phyloP scores from a whole-genome alignment of 2,329 filamentous ascomycete genomes.

The Dactylellina drechsleri region DNA sequence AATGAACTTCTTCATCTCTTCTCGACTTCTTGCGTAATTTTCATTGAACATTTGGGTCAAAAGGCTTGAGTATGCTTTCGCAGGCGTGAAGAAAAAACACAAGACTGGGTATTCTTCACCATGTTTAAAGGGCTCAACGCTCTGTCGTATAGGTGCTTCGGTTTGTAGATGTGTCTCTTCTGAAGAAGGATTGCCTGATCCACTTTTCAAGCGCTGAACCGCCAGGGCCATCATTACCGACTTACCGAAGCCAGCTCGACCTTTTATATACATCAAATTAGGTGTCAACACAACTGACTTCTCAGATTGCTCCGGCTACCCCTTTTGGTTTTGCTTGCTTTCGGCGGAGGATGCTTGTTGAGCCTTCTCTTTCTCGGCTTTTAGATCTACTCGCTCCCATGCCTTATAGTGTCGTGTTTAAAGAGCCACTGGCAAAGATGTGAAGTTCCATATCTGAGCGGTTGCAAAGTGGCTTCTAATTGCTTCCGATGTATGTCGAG shows the following conservation, averaged over 20 bases:
- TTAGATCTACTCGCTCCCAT: constrained; percentile 26
- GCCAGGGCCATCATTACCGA: constrained; percentile 33
- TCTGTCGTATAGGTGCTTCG: neutral
- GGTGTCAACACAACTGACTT: neutral
- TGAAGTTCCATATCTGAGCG: constrained; percentile 11
- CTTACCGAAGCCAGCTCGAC: constrained; percentile 39
- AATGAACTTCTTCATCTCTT: constrained; percentile 19
- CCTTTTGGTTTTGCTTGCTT: neutral
- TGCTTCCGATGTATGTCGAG: constrained; percentile 10
- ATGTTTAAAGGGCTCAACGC: neutral
- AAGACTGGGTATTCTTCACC: neutral
- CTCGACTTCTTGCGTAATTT: constrained; percentile 3
- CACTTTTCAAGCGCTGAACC: constrained; percentile 4
- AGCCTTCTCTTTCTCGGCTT: constrained; percentile 1
- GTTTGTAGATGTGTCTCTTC: neutral
- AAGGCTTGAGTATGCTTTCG: constrained; percentile 15
- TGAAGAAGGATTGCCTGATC: neutral
- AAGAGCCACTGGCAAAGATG: constrained; percentile 39
- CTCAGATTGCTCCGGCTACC: neutral
- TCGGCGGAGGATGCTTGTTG: neutral
- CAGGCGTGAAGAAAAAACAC: constrained; percentile 44
- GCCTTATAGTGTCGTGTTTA: constrained; percentile 23
- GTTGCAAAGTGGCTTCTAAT: constrained; percentile 20
- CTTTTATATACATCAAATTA: constrained; percentile 35
- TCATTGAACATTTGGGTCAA: constrained; percentile 28